phyloP scores from a whole-genome alignment of 1,284 basidiomycete species.

The Agaricales sp. region DNA sequence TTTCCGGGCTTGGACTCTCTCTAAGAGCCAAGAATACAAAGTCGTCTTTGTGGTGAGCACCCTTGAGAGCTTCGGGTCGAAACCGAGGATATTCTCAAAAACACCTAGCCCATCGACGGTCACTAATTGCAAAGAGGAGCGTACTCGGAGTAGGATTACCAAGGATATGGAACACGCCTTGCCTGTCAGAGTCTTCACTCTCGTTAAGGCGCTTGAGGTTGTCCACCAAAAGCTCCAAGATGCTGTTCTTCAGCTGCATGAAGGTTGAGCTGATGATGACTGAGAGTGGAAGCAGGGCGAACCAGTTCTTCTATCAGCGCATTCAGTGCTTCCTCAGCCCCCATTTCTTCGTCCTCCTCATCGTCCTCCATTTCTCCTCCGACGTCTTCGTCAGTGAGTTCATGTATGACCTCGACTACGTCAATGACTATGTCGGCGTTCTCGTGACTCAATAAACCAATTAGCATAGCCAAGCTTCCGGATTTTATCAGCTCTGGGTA shows the following conservation, averaged over 20 bases:
- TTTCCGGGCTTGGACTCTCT: conserved; percentile 60
- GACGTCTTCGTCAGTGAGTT: conserved; percentile 94
- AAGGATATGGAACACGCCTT: conserved; percentile 88
- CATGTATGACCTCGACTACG: conserved; percentile 84
- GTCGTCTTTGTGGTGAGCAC: conserved; percentile 65
- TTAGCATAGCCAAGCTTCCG: conserved; percentile 58
- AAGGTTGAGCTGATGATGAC: neutral
- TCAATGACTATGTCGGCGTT: conserved; percentile 93
- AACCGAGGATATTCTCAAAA: conserved; percentile 87
- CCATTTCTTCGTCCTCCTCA: conserved; percentile 56
- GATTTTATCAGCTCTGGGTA: conserved; percentile 86
- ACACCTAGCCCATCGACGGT: conserved; percentile 45
- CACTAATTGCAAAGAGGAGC: conserved; percentile 2
- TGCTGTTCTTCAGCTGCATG: conserved; percentile 64
- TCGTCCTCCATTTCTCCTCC: conserved; percentile 66
- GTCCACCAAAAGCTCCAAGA: conserved; percentile 84
- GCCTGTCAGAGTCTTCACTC: conserved; percentile 77
- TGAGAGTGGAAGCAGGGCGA: conserved; percentile 19
- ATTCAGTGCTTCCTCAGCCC: conserved; percentile 56
- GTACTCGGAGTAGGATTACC: conserved; percentile 29
- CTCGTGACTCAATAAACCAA: conserved; percentile 85
- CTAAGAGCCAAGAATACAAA: conserved; percentile 73
- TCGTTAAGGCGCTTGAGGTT: conserved; percentile 81
- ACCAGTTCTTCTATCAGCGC: conserved; percentile 69
- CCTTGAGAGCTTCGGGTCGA: conserved; percentile 67